A percentile compares a stretch with the other conserved stretches of the same genome.
phyloP scores from a whole-genome alignment of 208 protist species.

The Trypanosoma lewisi region DNA sequence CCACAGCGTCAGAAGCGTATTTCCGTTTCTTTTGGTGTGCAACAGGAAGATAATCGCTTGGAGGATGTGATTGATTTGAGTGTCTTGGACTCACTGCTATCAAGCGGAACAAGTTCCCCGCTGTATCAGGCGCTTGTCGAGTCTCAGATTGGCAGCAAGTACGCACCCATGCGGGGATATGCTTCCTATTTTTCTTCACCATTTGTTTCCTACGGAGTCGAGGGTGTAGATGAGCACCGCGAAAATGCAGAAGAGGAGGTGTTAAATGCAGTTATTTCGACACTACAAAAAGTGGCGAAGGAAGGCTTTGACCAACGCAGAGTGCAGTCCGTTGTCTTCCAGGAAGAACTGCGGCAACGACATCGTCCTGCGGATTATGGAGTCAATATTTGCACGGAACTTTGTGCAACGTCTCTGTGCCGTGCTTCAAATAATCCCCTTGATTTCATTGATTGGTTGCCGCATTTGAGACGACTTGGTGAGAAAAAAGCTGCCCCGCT shows the following conservation, averaged over 20 bases:
- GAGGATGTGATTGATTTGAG: slow-evolving; percentile 79
- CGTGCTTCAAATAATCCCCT: slow-evolving; percentile 69
- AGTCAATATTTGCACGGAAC: slow-evolving; percentile 69
- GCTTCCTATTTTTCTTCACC: slow-evolving; percentile 78
- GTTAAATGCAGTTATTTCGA: slow-evolving; percentile 47
- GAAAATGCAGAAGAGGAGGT: slow-evolving; percentile 60
- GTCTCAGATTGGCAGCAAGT: slow-evolving; percentile 84
- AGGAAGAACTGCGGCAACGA: slow-evolving; percentile 86
- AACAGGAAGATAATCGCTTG: slow-evolving; percentile 51
- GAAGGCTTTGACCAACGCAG: slow-evolving; percentile 85
- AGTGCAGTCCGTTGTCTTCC: slow-evolving; percentile 84
- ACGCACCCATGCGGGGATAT: slow-evolving; percentile 83
- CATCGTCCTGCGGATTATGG: slow-evolving; percentile 88
- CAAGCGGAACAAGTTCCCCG: slow-evolving; percentile 78
- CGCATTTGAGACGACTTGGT: slow-evolving; percentile 60
- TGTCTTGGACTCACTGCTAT: slow-evolving; percentile 83
- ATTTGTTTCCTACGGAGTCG: slow-evolving; percentile 86
- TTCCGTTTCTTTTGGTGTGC: slow-evolving; percentile 73
- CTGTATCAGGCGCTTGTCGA: slow-evolving; percentile 90
- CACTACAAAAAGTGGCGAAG: slow-evolving; percentile 48
- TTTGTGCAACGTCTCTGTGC: slow-evolving; percentile 73
- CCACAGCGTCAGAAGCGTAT: slow-evolving; percentile 77
- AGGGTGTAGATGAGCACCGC: slow-evolving; percentile 78
- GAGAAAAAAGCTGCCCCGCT: slow-evolving; percentile 56
- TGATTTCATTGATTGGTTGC: slow-evolving; percentile 88